A percentile compares a stretch with the other conserved stretches of the same genome.
Conservation (phyloP, 2,329 filamentous ascomycete genomes). For the Botrytis galanthina region DNA sequence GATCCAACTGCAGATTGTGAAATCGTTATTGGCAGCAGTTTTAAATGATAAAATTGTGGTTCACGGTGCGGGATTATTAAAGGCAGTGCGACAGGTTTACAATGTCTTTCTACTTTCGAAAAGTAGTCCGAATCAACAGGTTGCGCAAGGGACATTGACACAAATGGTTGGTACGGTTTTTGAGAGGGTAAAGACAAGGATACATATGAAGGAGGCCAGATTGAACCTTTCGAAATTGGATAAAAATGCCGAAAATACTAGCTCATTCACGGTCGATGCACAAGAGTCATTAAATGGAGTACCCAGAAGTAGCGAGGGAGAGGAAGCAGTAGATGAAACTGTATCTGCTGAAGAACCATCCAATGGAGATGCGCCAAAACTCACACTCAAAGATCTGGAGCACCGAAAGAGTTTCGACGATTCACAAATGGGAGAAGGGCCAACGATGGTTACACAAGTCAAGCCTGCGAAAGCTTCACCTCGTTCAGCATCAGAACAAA, state of each 20-base stretch:
- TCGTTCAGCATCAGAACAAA: slow-evolving; percentile 53
- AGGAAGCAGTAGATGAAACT: slow-evolving; percentile 32
- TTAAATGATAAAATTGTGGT: slow-evolving; percentile 99
- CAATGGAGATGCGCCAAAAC: slow-evolving; percentile 48
- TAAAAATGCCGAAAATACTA: slow-evolving; percentile 34
- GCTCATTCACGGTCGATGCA: slow-evolving; percentile 37
- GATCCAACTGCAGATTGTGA: slow-evolving; percentile 96
- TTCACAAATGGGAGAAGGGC: slow-evolving; percentile 63
- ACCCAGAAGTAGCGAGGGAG: slow-evolving; percentile 29
- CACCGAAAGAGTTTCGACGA: slow-evolving; percentile 65
- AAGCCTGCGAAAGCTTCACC: slow-evolving; percentile 46
- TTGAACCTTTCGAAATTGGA: slow-evolving; percentile 46
- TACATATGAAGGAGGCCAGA: slow-evolving; percentile 83
- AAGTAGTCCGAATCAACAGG: slow-evolving; percentile 90
- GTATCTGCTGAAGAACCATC: slow-evolving; percentile 31
- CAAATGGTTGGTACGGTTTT: slow-evolving; percentile 99
- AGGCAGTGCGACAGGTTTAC: slow-evolving; percentile 96
- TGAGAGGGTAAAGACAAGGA: slow-evolving; percentile 81
- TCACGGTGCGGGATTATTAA: slow-evolving; percentile 90
- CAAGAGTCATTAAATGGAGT: slow-evolving; percentile 34
- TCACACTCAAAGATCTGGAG: slow-evolving; percentile 66
- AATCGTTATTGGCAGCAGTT: slow-evolving; percentile 91
- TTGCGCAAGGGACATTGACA: slow-evolving; percentile 92
- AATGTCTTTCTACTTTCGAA: slow-evolving; percentile 97
- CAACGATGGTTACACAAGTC: slow-evolving; percentile 64